Percentiles rank a stretch among this genome's conserved stretches.
phyloP scores from a whole-genome alignment of 768 basidiomycete genomes.

The Hydnum rufescens region DNA sequence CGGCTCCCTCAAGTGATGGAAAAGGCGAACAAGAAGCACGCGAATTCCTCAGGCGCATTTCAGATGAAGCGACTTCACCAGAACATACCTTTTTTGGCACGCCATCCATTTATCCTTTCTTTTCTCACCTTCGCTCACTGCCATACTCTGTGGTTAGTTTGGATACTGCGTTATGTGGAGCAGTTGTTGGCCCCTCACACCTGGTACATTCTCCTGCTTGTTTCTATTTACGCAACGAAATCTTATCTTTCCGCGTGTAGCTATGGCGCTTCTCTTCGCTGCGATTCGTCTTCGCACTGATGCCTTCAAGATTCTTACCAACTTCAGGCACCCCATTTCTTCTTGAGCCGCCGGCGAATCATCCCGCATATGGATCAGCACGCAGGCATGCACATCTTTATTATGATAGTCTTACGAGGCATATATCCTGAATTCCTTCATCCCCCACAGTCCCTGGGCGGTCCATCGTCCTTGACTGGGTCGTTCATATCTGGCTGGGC shows the following conservation, averaged over 20 bases:
- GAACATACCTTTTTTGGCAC: background rate
- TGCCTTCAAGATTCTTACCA: background rate
- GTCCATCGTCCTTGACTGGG: background rate
- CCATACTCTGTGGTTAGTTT: background rate
- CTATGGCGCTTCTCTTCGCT: background rate
- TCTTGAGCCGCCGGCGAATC: background rate
- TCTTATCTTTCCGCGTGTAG: background rate
- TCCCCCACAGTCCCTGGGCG: background rate
- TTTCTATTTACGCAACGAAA: background rate
- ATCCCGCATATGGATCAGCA: background rate
- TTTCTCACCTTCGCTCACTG: background rate
- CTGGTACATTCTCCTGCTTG: background rate
- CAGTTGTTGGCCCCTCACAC: background rate
- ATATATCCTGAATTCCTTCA: background rate
- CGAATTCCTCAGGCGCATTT: background rate
- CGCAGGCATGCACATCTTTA: background rate
- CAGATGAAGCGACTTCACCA: background rate
- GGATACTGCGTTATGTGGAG: constrained; percentile 1
- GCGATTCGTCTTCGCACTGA: background rate
- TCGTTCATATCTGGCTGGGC: background rate
- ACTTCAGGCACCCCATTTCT: background rate
- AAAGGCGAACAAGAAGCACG: background rate
- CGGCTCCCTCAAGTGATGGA: background rate
- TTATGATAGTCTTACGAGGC: background rate
- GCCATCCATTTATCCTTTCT: background rate